phyloP scores from a whole-genome alignment of 208 protist species.

The Spironucleus salmonicida region DNA sequence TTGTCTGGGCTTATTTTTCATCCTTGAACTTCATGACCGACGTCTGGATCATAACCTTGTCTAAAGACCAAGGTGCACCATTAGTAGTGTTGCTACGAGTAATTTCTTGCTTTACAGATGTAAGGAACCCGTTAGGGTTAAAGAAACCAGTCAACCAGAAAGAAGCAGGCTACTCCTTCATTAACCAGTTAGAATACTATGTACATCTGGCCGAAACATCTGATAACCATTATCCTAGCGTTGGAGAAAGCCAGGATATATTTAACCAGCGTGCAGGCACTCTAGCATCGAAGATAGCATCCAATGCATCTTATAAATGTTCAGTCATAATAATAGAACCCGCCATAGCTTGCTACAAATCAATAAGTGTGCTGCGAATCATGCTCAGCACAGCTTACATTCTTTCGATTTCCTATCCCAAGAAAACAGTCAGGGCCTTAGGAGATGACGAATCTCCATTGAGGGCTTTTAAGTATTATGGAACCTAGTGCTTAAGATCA shows the following conservation, averaged over 20 bases:
- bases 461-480: not conserved
- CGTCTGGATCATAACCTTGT: slow-evolving; percentile 74
- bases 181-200: slow-evolving; percentile 75
- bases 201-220: slow-evolving; percentile 72
- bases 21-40: slow-evolving; percentile 64
- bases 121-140: slow-evolving; percentile 90
- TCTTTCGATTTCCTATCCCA: slow-evolving; percentile 79
- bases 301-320: slow-evolving; percentile 68
- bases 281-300: slow-evolving; percentile 78
- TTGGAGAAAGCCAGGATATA: slow-evolving; percentile 74
- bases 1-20: slow-evolving; percentile 52
- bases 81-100: slow-evolving; percentile 52
- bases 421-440: slow-evolving; percentile 79
- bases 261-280: slow-evolving; percentile 71
- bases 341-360: slow-evolving; percentile 79
- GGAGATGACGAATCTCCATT: slow-evolving; percentile 19
- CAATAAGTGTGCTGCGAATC: slow-evolving; percentile 59
- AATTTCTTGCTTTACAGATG: slow-evolving; percentile 83
- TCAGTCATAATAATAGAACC: slow-evolving; percentile 87
- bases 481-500: slow-evolving; percentile 47
- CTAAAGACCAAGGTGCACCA: slow-evolving; percentile 78
- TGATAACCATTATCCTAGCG: slow-evolving; percentile 82
- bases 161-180: slow-evolving; percentile 63
- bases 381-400: slow-evolving; percentile 49
- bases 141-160: slow-evolving; percentile 94